Evolutionary conservation across 305 asterid genomes (phyloP).

Genomic region (Fraxinus latifolia): DNA sequence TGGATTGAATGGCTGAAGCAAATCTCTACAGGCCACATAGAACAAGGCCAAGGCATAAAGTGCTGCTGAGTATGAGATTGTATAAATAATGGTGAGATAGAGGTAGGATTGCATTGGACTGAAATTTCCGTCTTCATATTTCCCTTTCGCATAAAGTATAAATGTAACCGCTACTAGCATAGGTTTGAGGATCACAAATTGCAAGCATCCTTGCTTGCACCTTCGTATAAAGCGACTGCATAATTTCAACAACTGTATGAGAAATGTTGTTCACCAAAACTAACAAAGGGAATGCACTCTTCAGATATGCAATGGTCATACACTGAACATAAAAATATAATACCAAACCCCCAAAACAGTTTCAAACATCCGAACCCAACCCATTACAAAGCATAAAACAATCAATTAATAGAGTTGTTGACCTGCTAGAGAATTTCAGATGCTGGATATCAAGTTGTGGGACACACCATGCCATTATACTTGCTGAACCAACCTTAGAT

Average conservation of each 20-base stretch:
- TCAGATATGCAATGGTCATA: background rate
- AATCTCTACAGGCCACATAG: slow-evolving; percentile 91
- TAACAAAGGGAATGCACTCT: slow-evolving; percentile 16
- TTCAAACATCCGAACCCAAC: background rate
- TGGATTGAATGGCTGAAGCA: slow-evolving; percentile 96
- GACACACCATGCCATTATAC: background rate
- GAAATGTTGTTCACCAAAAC: slow-evolving; percentile 12
- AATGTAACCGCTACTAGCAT: slow-evolving; percentile 69
- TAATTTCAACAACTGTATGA: slow-evolving; percentile 24
- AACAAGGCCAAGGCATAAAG: slow-evolving; percentile 88
- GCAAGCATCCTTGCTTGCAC: slow-evolving; percentile 97
- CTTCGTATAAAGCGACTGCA: slow-evolving; percentile 96
- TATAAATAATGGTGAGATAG: slow-evolving; percentile 90
- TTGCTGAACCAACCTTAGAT: background rate
- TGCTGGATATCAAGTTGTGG: background rate
- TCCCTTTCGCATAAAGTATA: slow-evolving; percentile 83
- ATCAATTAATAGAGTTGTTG: background rate
- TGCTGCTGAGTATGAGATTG: slow-evolving; percentile 88
- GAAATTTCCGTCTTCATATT: slow-evolving; percentile 88
- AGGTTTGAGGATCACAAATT: slow-evolving; percentile 96
- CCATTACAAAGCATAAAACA: background rate
- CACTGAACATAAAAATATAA: background rate
- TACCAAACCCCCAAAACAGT: background rate
- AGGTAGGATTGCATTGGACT: slow-evolving; percentile 82
- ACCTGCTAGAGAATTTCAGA: background rate